These are phyloP conservation scores for Avena eriantha DNA, from an alignment of 176 grass and related monocot species.

Conservation along the genomic window DNA sequence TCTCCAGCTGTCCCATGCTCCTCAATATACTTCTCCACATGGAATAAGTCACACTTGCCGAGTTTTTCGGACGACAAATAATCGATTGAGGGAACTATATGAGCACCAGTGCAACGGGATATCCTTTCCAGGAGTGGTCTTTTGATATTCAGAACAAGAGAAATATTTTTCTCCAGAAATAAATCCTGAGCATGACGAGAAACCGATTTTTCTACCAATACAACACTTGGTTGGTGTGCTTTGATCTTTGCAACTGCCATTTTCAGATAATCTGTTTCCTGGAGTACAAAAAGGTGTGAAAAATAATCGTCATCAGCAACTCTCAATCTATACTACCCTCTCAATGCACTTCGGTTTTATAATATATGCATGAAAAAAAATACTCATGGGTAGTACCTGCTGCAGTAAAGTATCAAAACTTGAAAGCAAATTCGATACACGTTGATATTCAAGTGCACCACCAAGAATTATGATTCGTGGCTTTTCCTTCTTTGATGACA, in stretches of 20 bases:
- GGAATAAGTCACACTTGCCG: conserved; percentile 88
- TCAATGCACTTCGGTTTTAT: conserved; percentile 25
- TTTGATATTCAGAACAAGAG: conserved; percentile 96
- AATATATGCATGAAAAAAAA: conserved; percentile 18
- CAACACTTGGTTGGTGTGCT: conserved; percentile 85
- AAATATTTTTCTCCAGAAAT: conserved; percentile 91
- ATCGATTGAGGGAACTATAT: conserved; percentile 95
- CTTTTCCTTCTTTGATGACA: conserved; percentile 77
- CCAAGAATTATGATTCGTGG: conserved; percentile 85
- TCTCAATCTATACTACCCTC: background rate
- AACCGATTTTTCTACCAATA: conserved; percentile 96
- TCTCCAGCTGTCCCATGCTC: conserved; percentile 83
- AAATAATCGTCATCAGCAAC: conserved; percentile 39
- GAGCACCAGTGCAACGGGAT: conserved; percentile 90
- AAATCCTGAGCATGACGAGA: conserved; percentile 91
- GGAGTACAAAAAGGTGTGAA: conserved; percentile 36
- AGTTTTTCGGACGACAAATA: conserved; percentile 87
- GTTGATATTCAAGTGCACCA: conserved; percentile 97
- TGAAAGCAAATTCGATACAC: conserved; percentile 95
- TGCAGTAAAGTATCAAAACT: conserved; percentile 99
- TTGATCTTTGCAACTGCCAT: conserved; percentile 99
- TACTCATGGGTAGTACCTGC: conserved; percentile 62
- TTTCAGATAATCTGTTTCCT: conserved; percentile 98
- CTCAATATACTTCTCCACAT: conserved; percentile 95
- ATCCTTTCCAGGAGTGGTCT: conserved; percentile 89